Conservation (phyloP, 495 filamentous ascomycete species). For the Talaromyces borbonicus region DNA sequence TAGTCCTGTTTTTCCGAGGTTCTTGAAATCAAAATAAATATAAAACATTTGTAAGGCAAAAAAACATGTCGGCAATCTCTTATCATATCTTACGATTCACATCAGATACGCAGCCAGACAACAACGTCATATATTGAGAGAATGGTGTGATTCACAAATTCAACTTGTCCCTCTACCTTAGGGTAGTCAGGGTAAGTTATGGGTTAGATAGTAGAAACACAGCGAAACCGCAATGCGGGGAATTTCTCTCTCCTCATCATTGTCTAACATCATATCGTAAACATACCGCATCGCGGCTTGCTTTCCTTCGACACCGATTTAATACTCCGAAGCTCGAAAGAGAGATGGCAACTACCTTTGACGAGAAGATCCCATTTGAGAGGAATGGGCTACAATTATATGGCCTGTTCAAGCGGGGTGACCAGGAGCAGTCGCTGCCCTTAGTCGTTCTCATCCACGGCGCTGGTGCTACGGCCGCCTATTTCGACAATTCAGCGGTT, state of each 20-base stretch:
- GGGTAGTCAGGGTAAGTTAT: no score
- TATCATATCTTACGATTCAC: no score
- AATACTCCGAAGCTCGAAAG: no score
- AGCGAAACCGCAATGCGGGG: no score
- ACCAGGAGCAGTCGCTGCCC: constrained; percentile 1
- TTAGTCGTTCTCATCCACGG: constrained; percentile 12
- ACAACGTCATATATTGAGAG: no score
- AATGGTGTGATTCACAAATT: neutral
- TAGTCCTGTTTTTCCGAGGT: no score
- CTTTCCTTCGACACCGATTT: neutral
- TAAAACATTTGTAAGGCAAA: no score
- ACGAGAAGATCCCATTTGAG: constrained; percentile 6
- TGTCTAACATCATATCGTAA: neutral
- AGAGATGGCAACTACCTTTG: constrained; percentile 6
- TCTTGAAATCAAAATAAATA: no score
- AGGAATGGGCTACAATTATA: constrained; percentile 7
- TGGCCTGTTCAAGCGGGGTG: constrained; percentile 6
- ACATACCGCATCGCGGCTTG: neutral
- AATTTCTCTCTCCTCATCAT: neutral
- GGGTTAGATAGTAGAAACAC: no score
- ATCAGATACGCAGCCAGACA: no score
- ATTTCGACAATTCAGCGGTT: constrained; percentile 11
- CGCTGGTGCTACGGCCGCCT: constrained; percentile 9
- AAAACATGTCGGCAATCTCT: no score
- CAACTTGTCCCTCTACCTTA: no score